Base-by-base conservation (phyloP, 163 green algal genomes). In the Prototheca wickerhamii region DNA sequence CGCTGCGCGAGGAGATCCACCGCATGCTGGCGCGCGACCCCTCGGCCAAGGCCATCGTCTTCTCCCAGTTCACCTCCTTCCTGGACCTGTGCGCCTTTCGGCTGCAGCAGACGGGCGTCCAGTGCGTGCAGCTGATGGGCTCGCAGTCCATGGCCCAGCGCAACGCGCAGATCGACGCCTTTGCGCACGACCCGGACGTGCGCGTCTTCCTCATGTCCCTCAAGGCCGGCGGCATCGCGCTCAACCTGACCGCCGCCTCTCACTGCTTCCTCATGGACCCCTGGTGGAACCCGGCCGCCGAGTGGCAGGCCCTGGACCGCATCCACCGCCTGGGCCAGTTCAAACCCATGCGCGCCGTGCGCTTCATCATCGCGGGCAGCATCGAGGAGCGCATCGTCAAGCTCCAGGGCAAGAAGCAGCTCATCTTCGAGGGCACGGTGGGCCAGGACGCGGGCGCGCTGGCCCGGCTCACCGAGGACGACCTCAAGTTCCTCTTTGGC, bases 301-400 rank as follows among this genome's bases (percentile, higher is more conserved):
- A 95, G 77, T 72, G 83, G 76, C 89, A 94, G 77, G 86, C 86
- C 15, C 69, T 84, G 72, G 85, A 89, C 66, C 62, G 86, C 32
- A 87, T 89, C 69, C 86, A 94, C 74, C 65, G 86, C 2, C 73
- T 94, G 65, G 86, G 87, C n/a, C 84, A 95, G 80, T 89, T 82
- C 80, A 90, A 89, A 73, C 85, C 88, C 35, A 91, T 97, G 44
- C 75, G 65, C 2, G 84, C 91, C 23, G 81, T 80, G 34, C 85
- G 90, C 32, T 95, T 97, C 65, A 71, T 97, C 61, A 92, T 95
- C 33, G 80, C 64, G 3, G 84, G 85, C 60, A 95, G 84, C 31
- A 91, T 97, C 37, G 90, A 98, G 84, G 91, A 96, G 82, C 81
- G 90, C 66, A 96, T 97, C 65, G 67, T 97, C 17, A 93, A 95